phyloP scores from a whole-genome alignment of 768 basidiomycete genomes.

The Favolaschia claudopus region DNA sequence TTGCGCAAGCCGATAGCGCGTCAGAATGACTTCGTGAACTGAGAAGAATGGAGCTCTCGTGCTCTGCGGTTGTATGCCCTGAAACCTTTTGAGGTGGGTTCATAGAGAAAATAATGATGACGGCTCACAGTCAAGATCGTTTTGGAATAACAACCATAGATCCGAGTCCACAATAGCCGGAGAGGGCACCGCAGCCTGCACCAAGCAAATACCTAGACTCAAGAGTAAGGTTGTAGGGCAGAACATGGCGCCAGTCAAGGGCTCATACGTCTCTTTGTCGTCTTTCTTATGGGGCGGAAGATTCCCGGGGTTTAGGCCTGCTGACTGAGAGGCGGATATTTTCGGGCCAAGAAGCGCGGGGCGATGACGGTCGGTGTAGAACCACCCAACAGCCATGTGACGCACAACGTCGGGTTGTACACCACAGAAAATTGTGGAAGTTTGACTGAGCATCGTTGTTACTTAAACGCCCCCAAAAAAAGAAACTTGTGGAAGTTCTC shows the following conservation, averaged over 20 bases:
- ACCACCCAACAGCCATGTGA: too few species aligned
- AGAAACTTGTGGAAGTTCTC: too few species aligned
- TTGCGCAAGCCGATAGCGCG: conserved; percentile 18
- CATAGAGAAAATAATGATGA: neutral
- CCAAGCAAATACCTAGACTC: neutral
- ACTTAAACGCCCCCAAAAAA: too few species aligned
- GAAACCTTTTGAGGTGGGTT: neutral
- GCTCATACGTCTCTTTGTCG: neutral
- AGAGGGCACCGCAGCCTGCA: neutral
- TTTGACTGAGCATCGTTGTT: too few species aligned
- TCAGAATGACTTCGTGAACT: conserved; percentile 5
- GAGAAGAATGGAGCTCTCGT: conserved; percentile 20
- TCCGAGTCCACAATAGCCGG: conserved; percentile 15
- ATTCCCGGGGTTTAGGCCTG: conserved; percentile 6
- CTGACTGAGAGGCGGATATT: neutral
- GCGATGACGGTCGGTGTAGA: too few species aligned
- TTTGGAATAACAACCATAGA: conserved; percentile 23
- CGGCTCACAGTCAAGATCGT: conserved; percentile 23
- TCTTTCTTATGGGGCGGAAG: conserved; percentile 3
- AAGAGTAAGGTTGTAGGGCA: neutral
- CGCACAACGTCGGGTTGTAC: too few species aligned
- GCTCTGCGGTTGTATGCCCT: conserved; percentile 22
- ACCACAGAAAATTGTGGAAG: too few species aligned
- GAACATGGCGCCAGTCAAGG: conserved; percentile 8
- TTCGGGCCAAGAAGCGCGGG: neutral